phyloP scores from a whole-genome alignment of 306 rosid species.

The Aeschynomene evenia region DNA sequence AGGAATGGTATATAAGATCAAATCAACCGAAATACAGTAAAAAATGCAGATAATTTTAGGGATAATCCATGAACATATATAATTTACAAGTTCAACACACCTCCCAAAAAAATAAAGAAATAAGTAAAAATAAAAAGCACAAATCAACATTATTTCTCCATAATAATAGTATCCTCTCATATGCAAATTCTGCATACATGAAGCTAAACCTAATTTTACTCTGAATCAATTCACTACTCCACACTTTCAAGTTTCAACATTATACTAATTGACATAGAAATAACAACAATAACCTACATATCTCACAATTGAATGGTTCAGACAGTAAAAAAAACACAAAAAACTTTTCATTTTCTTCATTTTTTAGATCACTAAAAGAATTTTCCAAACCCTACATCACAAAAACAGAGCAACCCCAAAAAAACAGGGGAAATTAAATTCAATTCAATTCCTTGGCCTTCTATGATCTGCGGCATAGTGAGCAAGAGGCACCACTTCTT shows the following conservation, averaged over 20 bases:
- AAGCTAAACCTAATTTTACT: too few species aligned
- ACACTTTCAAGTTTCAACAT: too few species aligned
- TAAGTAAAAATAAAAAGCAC: neutral
- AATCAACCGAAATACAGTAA: neutral
- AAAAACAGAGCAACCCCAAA: neutral
- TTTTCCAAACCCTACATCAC: too few species aligned
- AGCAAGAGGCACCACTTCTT: slow-evolving; percentile 84
- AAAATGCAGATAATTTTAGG: neutral
- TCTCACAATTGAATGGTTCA: too few species aligned
- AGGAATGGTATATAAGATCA: neutral
- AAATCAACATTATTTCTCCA: neutral
- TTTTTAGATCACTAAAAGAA: too few species aligned
- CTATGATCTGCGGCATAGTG: slow-evolving; percentile 67
- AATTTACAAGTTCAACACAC: neutral
- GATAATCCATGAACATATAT: neutral
- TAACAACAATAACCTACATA: too few species aligned
- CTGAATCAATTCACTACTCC: too few species aligned
- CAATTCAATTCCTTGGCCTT: slow-evolving; percentile 50
- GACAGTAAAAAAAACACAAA: too few species aligned
- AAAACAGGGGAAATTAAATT: neutral
- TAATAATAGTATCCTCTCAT: neutral
- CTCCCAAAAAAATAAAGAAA: neutral
- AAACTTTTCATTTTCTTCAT: too few species aligned
- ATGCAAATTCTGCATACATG: neutral
- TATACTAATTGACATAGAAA: too few species aligned